A percentile compares a stretch with the other conserved stretches of the same genome.
These are phyloP conservation scores for Candida awuae DNA, from an alignment of 805 yeast genomes.

Conservation along the genomic window DNA sequence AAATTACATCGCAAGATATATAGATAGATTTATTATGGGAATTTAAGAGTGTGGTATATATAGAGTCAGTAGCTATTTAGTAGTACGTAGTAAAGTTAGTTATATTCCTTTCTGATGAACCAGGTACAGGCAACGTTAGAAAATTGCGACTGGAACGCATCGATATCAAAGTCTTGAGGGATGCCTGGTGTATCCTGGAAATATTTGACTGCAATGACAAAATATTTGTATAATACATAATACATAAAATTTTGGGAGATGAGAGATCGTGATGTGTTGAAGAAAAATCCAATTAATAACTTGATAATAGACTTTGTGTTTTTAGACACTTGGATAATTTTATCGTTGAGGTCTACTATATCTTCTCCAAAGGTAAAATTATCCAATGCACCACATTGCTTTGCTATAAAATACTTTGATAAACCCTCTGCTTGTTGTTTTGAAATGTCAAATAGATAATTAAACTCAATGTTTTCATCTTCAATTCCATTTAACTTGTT, in stretches of 20 bases:
- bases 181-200: conserved; percentile 7
- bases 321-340: conserved; percentile 13
- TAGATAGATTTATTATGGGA: too few relatives aligned
- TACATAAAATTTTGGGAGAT: conserved; percentile 24
- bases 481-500: conserved; percentile 3
- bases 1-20: too few relatives aligned
- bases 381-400: neutral
- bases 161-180: conserved; percentile 7
- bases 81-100: neutral
- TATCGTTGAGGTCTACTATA: conserved; percentile 4
- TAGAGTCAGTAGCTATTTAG: neutral
- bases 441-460: conserved; percentile 9
- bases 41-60: too few relatives aligned
- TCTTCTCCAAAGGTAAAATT: neutral
- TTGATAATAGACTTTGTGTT: conserved; percentile 17
- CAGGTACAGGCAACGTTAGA: conserved; percentile 9
- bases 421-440: conserved; percentile 4
- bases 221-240: conserved; percentile 24
- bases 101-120: conserved; percentile 5
- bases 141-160: conserved; percentile 3
- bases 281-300: conserved; percentile 24
- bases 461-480: conserved; percentile 1
- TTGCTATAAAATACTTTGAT: conserved; percentile 4
- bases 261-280: conserved; percentile 22
- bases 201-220: conserved; percentile 8